Conservation (phyloP, 768 basidiomycete genomes). For the Trametes elegans region DNA sequence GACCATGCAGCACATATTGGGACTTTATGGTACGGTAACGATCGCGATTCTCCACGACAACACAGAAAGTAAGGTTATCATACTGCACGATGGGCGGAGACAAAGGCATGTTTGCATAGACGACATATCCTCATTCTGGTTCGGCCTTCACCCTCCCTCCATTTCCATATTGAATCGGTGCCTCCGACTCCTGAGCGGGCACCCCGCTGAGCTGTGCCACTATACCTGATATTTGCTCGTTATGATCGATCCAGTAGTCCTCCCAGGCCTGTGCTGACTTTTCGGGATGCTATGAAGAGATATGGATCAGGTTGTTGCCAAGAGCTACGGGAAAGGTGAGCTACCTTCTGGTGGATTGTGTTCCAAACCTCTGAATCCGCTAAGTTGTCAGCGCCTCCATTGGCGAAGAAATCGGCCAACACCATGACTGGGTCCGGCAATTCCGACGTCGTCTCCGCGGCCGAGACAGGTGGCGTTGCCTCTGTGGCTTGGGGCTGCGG, state of each 20-base stretch:
- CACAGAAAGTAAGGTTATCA: background rate
- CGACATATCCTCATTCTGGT: background rate
- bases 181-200: background rate
- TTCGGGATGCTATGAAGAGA: background rate
- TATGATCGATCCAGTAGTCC: background rate
- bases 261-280: conserved; percentile 3
- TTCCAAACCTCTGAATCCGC: conserved; percentile 53
- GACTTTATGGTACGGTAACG: too few relatives aligned
- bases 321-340: background rate
- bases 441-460: background rate
- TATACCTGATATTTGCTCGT: background rate
- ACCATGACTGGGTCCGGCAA: conserved; percentile 24
- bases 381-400: conserved; percentile 46
- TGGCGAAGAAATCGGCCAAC: conserved; percentile 56
- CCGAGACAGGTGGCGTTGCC: background rate
- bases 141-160: background rate
- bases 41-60: background rate
- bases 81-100: background rate
- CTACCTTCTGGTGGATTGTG: conserved; percentile 45
- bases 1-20: too few relatives aligned
- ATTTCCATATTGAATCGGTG: background rate
- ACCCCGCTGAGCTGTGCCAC: background rate
- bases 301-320: background rate
- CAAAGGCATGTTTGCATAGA: background rate
- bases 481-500: background rate